Evolutionary conservation across 2,329 filamentous ascomycete genomes (phyloP), one percentile per base, ranked within the genome.

Genomic region (Alternaria conjuncta): DNA sequence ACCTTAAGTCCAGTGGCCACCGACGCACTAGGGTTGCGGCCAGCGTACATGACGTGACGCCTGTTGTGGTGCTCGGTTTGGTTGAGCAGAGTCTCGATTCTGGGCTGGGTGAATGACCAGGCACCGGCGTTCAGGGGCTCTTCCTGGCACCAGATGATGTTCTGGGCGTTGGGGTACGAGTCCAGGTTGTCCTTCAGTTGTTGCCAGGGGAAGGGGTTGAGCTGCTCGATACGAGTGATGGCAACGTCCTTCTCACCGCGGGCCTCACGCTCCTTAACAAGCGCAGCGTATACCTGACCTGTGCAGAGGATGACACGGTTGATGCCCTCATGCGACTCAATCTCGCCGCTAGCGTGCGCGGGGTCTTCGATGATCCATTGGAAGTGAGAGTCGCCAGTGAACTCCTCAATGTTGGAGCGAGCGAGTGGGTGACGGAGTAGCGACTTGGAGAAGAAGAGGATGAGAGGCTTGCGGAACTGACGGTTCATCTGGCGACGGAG

Each of bases 121-220:
- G 93, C 93, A 81, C 96, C 96, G 9, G 96, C 96, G 80, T 99
- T 99, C 64, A 99, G 88, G 30, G 96, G 96, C 86, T 99, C 96
- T 82, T 99, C 96, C 84, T 99, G 96, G 72, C 89, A 90, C 94
- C 94, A 99, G 68, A 99, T 94, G 71, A 99, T 94, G 69, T 94
- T 95, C 87, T 97, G 93, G 74, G 95, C 95, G 82, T 99, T 99
- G 79, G 94, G 93, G 86, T 99, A 99, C 82, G 86, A 89, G 85
- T 99, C 95, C 58, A 99, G 88, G 85, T 98, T 98, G 82, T 98
- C 95, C 86, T 92, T 93, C 59, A 99, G 89, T 82, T 96, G 94
- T 75, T 94, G 90, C 95, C 96, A 99, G 55, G 96, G 96, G 92
- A 99, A 99, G 76, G 96, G 96, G 85, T 99, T 94, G 65, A 99